Conservation (phyloP, 371 early-diverging fungal species). For the Apophysomyces variabilis region DNA sequence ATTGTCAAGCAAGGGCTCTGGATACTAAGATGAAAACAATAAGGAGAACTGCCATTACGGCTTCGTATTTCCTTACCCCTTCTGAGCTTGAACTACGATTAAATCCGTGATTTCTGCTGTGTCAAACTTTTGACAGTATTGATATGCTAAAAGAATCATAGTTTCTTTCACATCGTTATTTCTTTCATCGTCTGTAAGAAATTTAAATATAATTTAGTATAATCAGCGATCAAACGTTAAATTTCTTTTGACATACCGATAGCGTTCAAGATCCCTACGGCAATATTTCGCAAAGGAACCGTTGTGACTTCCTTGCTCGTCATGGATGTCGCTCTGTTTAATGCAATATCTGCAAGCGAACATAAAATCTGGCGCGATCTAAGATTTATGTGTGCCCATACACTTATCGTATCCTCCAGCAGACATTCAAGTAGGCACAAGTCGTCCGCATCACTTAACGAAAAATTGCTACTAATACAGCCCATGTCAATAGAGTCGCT, state of each 20-base stretch:
- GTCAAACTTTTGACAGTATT: slow-evolving; percentile 35
- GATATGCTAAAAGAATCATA: slow-evolving; percentile 21
- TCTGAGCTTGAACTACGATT: slow-evolving; percentile 23
- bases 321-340: slow-evolving; percentile 16
- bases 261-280: slow-evolving; percentile 2
- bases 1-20: slow-evolving; percentile 24
- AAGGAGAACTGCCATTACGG: background rate
- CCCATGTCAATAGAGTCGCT: background rate
- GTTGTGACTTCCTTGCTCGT: slow-evolving; percentile 7
- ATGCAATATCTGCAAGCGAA: slow-evolving; percentile 11
- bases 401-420: slow-evolving; percentile 22
- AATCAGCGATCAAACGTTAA: background rate
- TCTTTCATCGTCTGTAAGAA: slow-evolving; percentile 29
- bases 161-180: slow-evolving; percentile 24
- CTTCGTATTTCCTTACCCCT: slow-evolving; percentile 21
- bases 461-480: background rate
- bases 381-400: slow-evolving; percentile 29
- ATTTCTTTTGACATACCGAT: background rate
- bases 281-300: background rate
- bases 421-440: slow-evolving; percentile 11
- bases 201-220: too few species aligned
- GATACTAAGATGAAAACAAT: slow-evolving; percentile 20
- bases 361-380: slow-evolving; percentile 22
- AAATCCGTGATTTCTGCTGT: slow-evolving; percentile 26
- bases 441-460: slow-evolving; percentile 8